Percentiles rank a stretch among this genome's conserved stretches.
Conservation (phyloP, 2,329 filamentous ascomycete genomes). For the Clarireedia sp. region DNA sequence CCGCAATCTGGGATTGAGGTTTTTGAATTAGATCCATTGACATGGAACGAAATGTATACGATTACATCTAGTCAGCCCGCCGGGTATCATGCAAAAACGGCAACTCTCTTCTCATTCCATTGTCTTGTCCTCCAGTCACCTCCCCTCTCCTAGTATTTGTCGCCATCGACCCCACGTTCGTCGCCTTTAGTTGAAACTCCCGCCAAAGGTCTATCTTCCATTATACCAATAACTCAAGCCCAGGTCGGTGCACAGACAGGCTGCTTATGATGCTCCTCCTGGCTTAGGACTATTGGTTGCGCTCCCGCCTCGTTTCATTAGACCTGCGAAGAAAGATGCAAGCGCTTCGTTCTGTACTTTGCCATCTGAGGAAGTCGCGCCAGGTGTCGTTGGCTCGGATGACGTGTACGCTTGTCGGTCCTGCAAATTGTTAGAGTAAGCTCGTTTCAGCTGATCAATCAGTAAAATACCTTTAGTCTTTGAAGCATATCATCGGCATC, state of each 20-base stretch:
- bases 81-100: conserved; percentile 10
- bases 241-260: too few species aligned
- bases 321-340: conserved; percentile 50
- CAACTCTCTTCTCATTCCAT: background rate
- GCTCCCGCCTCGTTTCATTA: conserved; percentile 44
- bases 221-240: background rate
- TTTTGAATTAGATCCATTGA: conserved; percentile 6
- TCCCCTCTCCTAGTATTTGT: background rate
- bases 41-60: conserved; percentile 10
- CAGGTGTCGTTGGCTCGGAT: conserved; percentile 28
- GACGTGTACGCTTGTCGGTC: conserved; percentile 29
- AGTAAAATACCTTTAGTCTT: conserved; percentile 60
- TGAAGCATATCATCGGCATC: conserved; percentile 91
- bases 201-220: background rate
- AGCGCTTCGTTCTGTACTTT: conserved; percentile 52
- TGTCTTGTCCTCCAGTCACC: background rate
- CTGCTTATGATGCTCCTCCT: conserved; percentile 14
- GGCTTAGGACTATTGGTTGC: conserved; percentile 27
- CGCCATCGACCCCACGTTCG: background rate
- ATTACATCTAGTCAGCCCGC: conserved; percentile 9
- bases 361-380: conserved; percentile 27
- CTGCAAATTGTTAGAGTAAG: conserved; percentile 14
- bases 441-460: background rate
- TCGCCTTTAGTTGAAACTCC: too few species aligned
- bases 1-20: background rate